Evolutionary conservation across 495 filamentous ascomycete genomes (phyloP), one percentile per base, ranked within the genome.

Genomic region (Aspergillus wentii): DNA sequence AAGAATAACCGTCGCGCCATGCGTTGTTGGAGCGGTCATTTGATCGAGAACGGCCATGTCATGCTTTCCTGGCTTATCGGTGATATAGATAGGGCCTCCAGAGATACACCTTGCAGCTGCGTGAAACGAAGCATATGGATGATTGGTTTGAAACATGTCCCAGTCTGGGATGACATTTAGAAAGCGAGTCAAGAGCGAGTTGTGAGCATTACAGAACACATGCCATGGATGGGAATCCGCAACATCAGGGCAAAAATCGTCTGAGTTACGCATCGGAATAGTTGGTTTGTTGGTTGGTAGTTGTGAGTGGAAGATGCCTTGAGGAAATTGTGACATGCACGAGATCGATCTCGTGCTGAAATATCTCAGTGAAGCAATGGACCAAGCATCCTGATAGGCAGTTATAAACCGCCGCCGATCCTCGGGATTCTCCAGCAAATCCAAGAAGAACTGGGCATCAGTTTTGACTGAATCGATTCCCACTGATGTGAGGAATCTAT

Each of bases 131-230:
- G 81, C 81, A 48, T 85, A 92, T 2, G 74, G 66, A 51, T 91
- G 86, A 17, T 67, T 67, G 1, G 92, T 95, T 55, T 98, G 92
- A 59, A 98, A 98, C 92, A 98, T 97, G 60, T 97, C 92, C 92
- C 92, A 98, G 60, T 98, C 92, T 0, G 89, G 89, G 10, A 87
- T 46, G n/a, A 75, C 75, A 40, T 86, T 86, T 6, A 87, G 57
- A 43, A 82, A 75, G 8, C 77, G 69, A 9, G 89, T 91, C 14
- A 95, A 68, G 10, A 95, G 71, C n/a, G 83, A 66, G 54, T 94
- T 96, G 59, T 96, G 85, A 2, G 91, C 88, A 53, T 97, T 97
- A 41, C 82, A 79, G 61, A 90, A 98, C 30, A 98, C 69, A 61
- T 98, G 92, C 89, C 91, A 97, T 1, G 89, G 75, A 48, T 97